These are phyloP conservation scores for Juglanconis oblonga DNA, from an alignment of 2,329 filamentous ascomycete species.

Conservation along the genomic window DNA sequence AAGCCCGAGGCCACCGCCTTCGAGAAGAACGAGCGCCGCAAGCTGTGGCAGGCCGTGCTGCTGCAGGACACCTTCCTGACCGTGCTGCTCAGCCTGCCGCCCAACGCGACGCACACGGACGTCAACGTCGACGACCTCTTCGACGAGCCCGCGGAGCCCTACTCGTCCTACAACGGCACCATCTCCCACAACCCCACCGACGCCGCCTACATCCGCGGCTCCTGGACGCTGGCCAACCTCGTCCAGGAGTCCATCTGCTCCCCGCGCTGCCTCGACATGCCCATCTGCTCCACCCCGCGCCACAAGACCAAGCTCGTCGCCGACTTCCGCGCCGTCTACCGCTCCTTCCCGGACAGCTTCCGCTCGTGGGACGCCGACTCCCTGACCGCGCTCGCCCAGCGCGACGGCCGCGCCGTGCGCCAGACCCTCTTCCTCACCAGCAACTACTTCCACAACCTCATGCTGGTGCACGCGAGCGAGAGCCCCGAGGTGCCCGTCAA, in stretches of 20 bases:
- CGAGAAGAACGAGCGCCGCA: slow-evolving; percentile 75
- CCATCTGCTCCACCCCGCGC: slow-evolving; percentile 64
- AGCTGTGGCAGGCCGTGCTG: slow-evolving; percentile 78
- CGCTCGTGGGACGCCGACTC: slow-evolving; percentile 64
- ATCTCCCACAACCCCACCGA: slow-evolving; percentile 62
- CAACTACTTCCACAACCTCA: slow-evolving; percentile 80
- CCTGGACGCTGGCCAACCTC: slow-evolving; percentile 75
- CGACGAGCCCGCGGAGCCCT: slow-evolving; percentile 48
- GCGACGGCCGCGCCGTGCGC: slow-evolving; percentile 64
- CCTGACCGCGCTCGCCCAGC: slow-evolving; percentile 53
- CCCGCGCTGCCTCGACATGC: slow-evolving; percentile 69
- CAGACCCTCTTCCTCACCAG: slow-evolving; percentile 78
- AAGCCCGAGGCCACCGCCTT: slow-evolving; percentile 63
- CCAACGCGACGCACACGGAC: slow-evolving; percentile 75
- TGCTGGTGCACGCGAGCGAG: slow-evolving; percentile 73
- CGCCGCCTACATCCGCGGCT: slow-evolving; percentile 69
- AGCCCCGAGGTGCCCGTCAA: slow-evolving; percentile 63
- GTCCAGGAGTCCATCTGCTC: slow-evolving; percentile 76
- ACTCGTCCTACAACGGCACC: slow-evolving; percentile 45
- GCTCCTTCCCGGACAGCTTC: slow-evolving; percentile 69
- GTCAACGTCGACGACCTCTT: slow-evolving; percentile 71
- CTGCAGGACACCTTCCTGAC: slow-evolving; percentile 81
- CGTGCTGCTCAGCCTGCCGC: slow-evolving; percentile 72
- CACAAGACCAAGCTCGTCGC: slow-evolving; percentile 69
- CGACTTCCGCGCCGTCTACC: slow-evolving; percentile 68